These are phyloP conservation scores for Ramalina peruviana DNA, from an alignment of 495 filamentous ascomycete species.

Conservation along the genomic window DNA sequence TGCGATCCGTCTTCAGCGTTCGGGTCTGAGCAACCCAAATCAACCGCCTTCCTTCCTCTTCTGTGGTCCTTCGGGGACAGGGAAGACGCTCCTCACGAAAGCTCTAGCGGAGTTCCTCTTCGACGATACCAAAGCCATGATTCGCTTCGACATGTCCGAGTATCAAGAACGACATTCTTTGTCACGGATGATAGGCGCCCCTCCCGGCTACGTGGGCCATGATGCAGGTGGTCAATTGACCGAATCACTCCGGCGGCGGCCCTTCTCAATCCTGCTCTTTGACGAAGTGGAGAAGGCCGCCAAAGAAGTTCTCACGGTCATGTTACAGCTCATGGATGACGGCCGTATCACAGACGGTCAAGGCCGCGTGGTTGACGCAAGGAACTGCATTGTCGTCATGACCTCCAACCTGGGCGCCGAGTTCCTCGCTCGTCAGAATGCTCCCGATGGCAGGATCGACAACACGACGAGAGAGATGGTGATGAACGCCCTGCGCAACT, in stretches of 20 bases:
- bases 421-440: conserved; percentile 65
- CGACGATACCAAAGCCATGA: conserved; percentile 95
- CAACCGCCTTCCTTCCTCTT: conserved; percentile 96
- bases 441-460: conserved; percentile 74
- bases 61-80: conserved; percentile 94
- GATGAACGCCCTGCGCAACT: conserved; percentile 74
- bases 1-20: conserved; percentile 86
- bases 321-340: conserved; percentile 97
- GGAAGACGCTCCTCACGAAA: conserved; percentile 94
- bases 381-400: conserved; percentile 98
- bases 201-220: conserved; percentile 92
- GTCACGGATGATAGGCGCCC: conserved; percentile 93
- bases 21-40: conserved; percentile 86
- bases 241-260: conserved; percentile 78
- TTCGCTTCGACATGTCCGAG: conserved; percentile 98
- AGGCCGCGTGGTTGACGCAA: conserved; percentile 83
- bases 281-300: conserved; percentile 98
- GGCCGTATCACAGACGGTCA: conserved; percentile 97
- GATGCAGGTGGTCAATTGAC: conserved; percentile 93
- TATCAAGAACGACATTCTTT: conserved; percentile 96
- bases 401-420: conserved; percentile 94
- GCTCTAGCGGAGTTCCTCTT: conserved; percentile 95
- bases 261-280: conserved; percentile 95
- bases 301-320: conserved; percentile 91
- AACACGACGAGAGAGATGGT: conserved; percentile 76